A percentile compares a stretch with the other conserved stretches of the same genome.
These are phyloP conservation scores for Moniliophthora roreri DNA, from an alignment of 1,284 basidiomycete genomes.

Conservation along the genomic window DNA sequence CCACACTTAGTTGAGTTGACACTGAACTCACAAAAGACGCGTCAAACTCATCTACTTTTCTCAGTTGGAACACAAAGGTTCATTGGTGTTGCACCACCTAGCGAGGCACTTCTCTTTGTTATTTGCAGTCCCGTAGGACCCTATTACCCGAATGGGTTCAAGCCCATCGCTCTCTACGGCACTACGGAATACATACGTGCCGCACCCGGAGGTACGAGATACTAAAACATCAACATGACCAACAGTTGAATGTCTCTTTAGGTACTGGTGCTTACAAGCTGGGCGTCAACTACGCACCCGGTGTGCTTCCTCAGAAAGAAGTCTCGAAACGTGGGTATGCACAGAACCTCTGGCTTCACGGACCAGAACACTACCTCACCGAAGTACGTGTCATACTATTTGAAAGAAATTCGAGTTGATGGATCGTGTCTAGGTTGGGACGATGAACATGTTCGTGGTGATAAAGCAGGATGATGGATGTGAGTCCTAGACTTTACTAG, in stretches of 20 bases:
- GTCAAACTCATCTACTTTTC: background rate
- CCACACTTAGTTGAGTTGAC: slow-evolving; percentile 62
- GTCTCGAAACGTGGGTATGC: slow-evolving; percentile 87
- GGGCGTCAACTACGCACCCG: slow-evolving; percentile 89
- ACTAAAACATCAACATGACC: background rate
- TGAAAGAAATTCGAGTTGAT: background rate
- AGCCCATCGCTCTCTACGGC: slow-evolving; percentile 91
- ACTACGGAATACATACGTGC: slow-evolving; percentile 92
- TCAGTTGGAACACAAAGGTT: slow-evolving; percentile 89
- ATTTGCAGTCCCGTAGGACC: slow-evolving; percentile 94
- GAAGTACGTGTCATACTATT: slow-evolving; percentile 43
- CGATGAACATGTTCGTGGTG: slow-evolving; percentile 96
- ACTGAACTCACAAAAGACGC: background rate
- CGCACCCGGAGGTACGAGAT: slow-evolving; percentile 74
- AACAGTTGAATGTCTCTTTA: slow-evolving; percentile 21
- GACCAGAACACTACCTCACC: slow-evolving; percentile 83
- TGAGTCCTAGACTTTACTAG: slow-evolving; percentile 29
- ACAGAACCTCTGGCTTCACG: slow-evolving; percentile 95
- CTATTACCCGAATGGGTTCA: slow-evolving; percentile 95
- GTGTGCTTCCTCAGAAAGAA: slow-evolving; percentile 84
- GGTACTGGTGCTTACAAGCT: slow-evolving; percentile 91
- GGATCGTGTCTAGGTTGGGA: slow-evolving; percentile 64
- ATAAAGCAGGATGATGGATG: slow-evolving; percentile 77
- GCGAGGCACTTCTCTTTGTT: slow-evolving; percentile 90
- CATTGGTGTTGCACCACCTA: slow-evolving; percentile 87